Base-by-base conservation (phyloP, 1,139 yeast species). In the Lodderomyces metapsilosis region DNA sequence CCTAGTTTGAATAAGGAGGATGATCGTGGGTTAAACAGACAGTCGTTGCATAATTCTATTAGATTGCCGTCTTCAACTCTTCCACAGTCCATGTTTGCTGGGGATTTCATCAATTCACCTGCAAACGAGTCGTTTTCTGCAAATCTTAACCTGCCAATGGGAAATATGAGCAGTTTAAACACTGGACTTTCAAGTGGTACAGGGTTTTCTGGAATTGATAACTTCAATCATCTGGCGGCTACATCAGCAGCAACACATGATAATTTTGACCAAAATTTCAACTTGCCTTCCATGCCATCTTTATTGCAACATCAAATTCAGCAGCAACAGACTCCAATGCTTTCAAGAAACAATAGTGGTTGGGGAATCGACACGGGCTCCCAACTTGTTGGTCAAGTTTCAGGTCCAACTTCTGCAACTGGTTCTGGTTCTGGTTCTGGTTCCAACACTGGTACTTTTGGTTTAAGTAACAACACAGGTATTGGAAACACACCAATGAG, bases 341-440 rank as follows among this genome's bases (percentile, higher is more conserved):
- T 70, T 41, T 59, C 71, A 1, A 52, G 75, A 33, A 57, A 61
- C 33, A 66, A 61, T 44, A 62, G 71, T 42, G 68, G 68, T 16
- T 71, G 77, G 77, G 74, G 71, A 7, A 46, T 69, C 30, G 72
- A 66, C 43, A 51, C 60, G 23, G 37, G 58, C 10, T 22, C 40
- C 46, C 51, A 36, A 2, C 11, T 37, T 12, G 30, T 21, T 21
- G 35, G 28, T 5, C 23, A 32, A 51, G 53, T 6, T 6, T 22
- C 35, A 12, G 35, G 34, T 13, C 40, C 40, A 13, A 30, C 36
- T 21, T 37, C 40, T 10, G 40, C 35, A 22, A 30, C 35, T 4
- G 30, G 30, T 16, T 18, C 40, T n/a, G n/a, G n/a, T 21, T 37
- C 40, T 10, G 40, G 30, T 15, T 20, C 35, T 4, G 30, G 30